Percentiles rank a stretch among this genome's conserved stretches.
Evolutionary conservation across 2,329 filamentous ascomycete genomes (phyloP).

Genomic region (Cadophora gregata): DNA sequence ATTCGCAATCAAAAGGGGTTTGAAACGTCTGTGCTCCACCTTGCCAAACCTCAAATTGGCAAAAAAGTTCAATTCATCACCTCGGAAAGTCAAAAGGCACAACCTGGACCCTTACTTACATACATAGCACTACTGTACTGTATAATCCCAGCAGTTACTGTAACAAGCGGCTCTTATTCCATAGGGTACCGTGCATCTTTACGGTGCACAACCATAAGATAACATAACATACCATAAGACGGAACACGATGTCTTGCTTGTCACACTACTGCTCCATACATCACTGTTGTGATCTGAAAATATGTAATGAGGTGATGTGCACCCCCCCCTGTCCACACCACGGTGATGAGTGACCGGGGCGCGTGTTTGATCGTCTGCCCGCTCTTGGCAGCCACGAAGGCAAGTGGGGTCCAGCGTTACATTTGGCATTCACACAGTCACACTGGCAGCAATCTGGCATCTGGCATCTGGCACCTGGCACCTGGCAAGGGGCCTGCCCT

Average conservation of each 20-base stretch:
- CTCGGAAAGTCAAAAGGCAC: neutral
- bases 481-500: too few species aligned
- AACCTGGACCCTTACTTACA: too few species aligned
- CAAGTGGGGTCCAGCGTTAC: neutral
- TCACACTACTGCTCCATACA: neutral
- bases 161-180: conserved; percentile 25
- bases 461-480: conserved; percentile 1
- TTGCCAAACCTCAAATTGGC: neutral
- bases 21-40: conserved; percentile 15
- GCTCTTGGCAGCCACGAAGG: conserved; percentile 9
- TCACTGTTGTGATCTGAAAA: neutral
- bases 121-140: neutral
- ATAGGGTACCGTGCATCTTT: too few species aligned
- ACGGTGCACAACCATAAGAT: too few species aligned
- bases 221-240: neutral
- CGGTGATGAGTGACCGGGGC: conserved; percentile 15
- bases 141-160: conserved; percentile 8
- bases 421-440: conserved; percentile 4
- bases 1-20: conserved; percentile 6
- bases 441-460: neutral
- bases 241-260: neutral
- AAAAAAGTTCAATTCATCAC: neutral
- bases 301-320: neutral
- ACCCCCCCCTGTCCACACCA: conserved; percentile 3
- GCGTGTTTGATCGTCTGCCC: conserved; percentile 18